These are phyloP conservation scores for Yamadazyma nakazawae DNA, from an alignment of 805 yeast species.

Conservation along the genomic window DNA sequence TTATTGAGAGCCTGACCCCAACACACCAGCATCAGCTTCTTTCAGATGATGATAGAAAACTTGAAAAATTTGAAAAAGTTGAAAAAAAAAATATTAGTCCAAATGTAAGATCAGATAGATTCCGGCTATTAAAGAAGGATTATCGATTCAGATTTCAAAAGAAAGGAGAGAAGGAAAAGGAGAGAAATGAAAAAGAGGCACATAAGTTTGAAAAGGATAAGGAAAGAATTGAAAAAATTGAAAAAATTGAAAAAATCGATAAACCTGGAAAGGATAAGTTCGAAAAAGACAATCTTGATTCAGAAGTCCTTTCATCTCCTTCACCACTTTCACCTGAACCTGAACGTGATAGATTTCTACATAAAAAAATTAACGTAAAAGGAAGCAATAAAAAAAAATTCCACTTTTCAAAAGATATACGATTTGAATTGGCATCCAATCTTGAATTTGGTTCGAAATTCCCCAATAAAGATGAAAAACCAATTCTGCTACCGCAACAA, in stretches of 20 bases:
- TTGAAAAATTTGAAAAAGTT: constrained; percentile 5
- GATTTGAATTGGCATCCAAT: constrained; percentile 28
- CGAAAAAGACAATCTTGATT: constrained; percentile 2
- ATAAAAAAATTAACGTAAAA: background rate
- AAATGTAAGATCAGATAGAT: constrained; percentile 12
- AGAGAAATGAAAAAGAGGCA: constrained; percentile 2
- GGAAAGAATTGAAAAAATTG: constrained; percentile 3
- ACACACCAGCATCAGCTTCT: constrained; percentile 2
- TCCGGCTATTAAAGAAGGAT: constrained; percentile 18
- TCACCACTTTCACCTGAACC: background rate
- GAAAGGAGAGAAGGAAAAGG: constrained; percentile 8
- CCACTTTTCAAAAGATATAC: constrained; percentile 36
- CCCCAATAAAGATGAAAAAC: constrained; percentile 4
- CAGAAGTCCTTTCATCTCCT: background rate
- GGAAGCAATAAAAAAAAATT: constrained; percentile 26
- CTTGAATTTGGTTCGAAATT: constrained; percentile 8
- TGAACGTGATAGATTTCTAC: background rate
- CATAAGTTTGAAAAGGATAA: constrained; percentile 4
- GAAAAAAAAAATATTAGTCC: constrained; percentile 14
- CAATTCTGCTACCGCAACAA: constrained; percentile 22
- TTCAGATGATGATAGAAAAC: constrained; percentile 22
- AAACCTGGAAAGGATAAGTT: constrained; percentile 1
- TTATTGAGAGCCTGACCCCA: constrained; percentile 15
- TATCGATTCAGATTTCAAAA: constrained; percentile 22
- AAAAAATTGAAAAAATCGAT: background rate